Evolutionary conservation across 2,329 filamentous ascomycete species (phyloP), one percentile per base, ranked within the genome.

Genomic region (Aspergillus felis): DNA sequence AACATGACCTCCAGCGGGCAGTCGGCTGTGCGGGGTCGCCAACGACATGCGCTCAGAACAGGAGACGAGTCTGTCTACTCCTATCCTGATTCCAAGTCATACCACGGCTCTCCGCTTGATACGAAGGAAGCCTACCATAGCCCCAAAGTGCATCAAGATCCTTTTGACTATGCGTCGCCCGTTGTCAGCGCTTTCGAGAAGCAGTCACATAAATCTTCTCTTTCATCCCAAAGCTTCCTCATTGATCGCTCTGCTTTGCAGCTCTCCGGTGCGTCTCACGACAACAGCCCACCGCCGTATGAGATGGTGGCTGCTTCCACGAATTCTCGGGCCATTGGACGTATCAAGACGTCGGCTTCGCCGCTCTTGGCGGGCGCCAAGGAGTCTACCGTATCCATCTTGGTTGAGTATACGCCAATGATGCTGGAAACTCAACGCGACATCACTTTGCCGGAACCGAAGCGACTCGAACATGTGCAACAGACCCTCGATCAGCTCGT

Each of bases 361-460:
- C 68, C 70, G 17, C 64, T 72, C 14, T 55, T 73, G 20, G 60
- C 66, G 10, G 63, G 67, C n/a, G 64, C 69, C 3, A 71, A 69
- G 51, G 71, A 73, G 35, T 67, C 70, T 3, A 72, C 70, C 29
- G 69, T 77, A 22, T 75, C 75, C 0, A 72, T 77, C 14, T 57
- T 78, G 9, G 72, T 77, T 6, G 76, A 78, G 58, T 78, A 74
- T 56, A 74, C 70, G 8, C 75, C 76, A 0, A 75, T 78, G 63
- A 69, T 76, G 54, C 65, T 72, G 25, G 72, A 74, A 44, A 66
- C 68, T 8, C 70, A 71, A 20, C 71, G 68, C 27, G 62, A 66
- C 2, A 56, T 67, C 29, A 62, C 67, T 1, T 56, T 66, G 1
- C 71, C 72, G 17, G 64, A 57, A 29, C 66, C 59, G 9, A 58